Conservation (phyloP, 306 rosid species). For the Hippophae gyantsensis region DNA sequence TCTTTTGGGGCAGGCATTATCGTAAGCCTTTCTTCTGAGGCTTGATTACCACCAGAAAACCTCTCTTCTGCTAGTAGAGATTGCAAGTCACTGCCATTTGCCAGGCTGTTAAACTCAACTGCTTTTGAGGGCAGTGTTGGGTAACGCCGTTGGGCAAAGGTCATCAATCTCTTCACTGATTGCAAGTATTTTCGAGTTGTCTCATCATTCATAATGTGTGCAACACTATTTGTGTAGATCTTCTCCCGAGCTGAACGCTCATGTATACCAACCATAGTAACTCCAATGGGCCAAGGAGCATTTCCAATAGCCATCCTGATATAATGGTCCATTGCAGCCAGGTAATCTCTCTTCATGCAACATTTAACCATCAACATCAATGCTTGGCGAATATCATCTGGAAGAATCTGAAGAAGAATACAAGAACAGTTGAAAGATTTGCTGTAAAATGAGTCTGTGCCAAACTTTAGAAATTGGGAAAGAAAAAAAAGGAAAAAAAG, state of each 20-base stretch:
- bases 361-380: conserved; percentile 70
- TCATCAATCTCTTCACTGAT: conserved; percentile 86
- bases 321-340: conserved; percentile 98
- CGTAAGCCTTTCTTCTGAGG: conserved; percentile 57
- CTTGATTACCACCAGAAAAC: conserved; percentile 35
- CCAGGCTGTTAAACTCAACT: conserved; percentile 97
- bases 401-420: conserved; percentile 55
- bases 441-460: not conserved
- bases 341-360: conserved; percentile 91
- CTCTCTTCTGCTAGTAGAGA: conserved; percentile 84
- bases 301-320: conserved; percentile 92
- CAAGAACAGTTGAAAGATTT: conserved; percentile 4
- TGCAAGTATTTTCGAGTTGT: conserved; percentile 93
- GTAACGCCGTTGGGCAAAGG: conserved; percentile 92
- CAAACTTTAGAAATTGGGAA: too few species aligned
- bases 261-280: conserved; percentile 99
- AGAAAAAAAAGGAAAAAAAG: too few species aligned
- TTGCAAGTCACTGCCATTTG: conserved; percentile 96
- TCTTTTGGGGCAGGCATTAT: conserved; percentile 72
- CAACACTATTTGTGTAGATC: conserved; percentile 97
- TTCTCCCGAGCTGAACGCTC: conserved; percentile 98
- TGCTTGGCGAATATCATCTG: conserved; percentile 82
- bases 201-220: conserved; percentile 96
- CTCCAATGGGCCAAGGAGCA: conserved; percentile 99
- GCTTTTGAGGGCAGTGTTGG: conserved; percentile 96